These are phyloP conservation scores for Microthyrium microscopicum DNA, from an alignment of 2,329 filamentous ascomycete species.

Conservation along the genomic window DNA sequence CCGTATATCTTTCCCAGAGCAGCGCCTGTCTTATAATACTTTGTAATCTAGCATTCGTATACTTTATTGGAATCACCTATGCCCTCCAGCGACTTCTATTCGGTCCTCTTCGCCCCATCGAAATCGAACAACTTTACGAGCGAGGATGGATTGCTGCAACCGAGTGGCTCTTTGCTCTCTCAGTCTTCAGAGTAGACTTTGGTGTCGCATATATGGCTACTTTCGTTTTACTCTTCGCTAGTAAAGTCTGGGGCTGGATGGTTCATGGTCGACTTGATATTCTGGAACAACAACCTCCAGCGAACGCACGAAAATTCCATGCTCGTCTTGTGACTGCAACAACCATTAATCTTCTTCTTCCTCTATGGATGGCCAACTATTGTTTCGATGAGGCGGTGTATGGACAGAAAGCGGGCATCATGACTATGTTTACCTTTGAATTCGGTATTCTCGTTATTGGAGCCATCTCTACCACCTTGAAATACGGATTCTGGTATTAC, in stretches of 20 bases:
- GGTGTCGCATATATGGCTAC: constrained; percentile 91
- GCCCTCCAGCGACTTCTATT: constrained; percentile 81
- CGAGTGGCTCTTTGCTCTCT: constrained; percentile 94
- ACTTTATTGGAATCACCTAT: constrained; percentile 68
- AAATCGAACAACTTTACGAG: constrained; percentile 93
- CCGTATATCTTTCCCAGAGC: constrained; percentile 91
- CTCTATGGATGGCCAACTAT: constrained; percentile 65
- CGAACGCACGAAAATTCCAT: constrained; percentile 80
- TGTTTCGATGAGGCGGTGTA: constrained; percentile 68
- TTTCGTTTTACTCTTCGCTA: constrained; percentile 83
- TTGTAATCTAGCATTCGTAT: constrained; percentile 73
- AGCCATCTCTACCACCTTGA: constrained; percentile 59
- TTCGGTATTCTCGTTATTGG: constrained; percentile 75
- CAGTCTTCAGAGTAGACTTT: constrained; percentile 89
- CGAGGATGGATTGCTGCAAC: constrained; percentile 97
- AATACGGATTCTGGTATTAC: constrained; percentile 62
- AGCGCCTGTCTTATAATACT: constrained; percentile 91
- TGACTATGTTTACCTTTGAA: constrained; percentile 99
- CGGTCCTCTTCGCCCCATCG: constrained; percentile 75
- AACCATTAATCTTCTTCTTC: constrained; percentile 61
- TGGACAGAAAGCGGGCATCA: constrained; percentile 89
- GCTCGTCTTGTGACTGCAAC: constrained; percentile 64
- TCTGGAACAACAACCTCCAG: constrained; percentile 84
- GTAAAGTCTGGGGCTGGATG: constrained; percentile 98
- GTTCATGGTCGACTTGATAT: constrained; percentile 87